Conservation (phyloP, 1,284 basidiomycete genomes). For the Neolentinus lepideus region DNA sequence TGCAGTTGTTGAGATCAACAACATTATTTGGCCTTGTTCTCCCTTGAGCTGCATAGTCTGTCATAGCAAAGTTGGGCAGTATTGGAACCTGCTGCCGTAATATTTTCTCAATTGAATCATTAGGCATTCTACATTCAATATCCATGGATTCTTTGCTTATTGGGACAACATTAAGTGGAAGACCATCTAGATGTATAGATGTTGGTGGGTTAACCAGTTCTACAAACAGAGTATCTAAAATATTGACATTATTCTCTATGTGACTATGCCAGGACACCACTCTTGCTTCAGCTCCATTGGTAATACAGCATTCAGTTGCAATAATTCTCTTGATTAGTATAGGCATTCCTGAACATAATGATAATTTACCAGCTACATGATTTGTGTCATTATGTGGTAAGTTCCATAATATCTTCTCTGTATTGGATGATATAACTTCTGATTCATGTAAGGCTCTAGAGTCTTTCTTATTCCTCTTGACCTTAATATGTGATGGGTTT, state of each 20-base stretch:
- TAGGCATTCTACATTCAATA: slow-evolving; percentile 13
- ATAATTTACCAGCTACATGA: not conserved
- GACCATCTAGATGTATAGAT: slow-evolving; percentile 20
- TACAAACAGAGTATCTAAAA: slow-evolving; percentile 15
- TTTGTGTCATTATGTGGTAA: not conserved
- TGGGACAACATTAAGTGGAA: slow-evolving; percentile 32
- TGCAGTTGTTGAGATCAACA: slow-evolving; percentile 23
- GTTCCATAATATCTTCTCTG: not conserved
- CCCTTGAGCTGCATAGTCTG: slow-evolving; percentile 33
- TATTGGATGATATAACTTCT: not conserved
- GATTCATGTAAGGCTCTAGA: not conserved
- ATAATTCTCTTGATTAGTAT: not conserved
- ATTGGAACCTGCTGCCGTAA: slow-evolving; percentile 24
- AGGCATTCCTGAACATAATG: not conserved
- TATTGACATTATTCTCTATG: not conserved
- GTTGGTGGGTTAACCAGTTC: slow-evolving; percentile 22
- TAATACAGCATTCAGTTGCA: slow-evolving; percentile 1
- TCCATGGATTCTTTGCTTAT: slow-evolving; percentile 10
- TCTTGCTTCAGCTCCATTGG: slow-evolving; percentile 1
- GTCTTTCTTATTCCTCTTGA: not conserved
- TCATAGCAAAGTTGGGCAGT: slow-evolving; percentile 33
- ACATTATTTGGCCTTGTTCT: slow-evolving; percentile 25
- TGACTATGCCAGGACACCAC: not conserved
- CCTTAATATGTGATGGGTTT: not conserved
- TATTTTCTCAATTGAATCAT: slow-evolving; percentile 12